Evolutionary conservation across 2,329 filamentous ascomycete species (phyloP).

Genomic region (Arthrobotrys sinensis): DNA sequence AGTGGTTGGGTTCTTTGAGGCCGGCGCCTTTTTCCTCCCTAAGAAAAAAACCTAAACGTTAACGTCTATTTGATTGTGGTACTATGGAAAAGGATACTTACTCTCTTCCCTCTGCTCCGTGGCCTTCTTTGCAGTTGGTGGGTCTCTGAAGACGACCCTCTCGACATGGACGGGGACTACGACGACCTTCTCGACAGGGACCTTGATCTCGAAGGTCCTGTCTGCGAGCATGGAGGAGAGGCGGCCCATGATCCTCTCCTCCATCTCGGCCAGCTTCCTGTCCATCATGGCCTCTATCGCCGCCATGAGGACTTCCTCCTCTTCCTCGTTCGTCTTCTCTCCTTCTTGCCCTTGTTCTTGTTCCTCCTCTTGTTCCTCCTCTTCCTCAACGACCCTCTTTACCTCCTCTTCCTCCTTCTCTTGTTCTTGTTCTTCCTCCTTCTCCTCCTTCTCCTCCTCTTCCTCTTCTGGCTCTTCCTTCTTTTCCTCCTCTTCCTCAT

Average conservation of each 20-base stretch:
- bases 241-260: constrained; percentile 3
- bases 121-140: neutral
- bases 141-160: neutral
- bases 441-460: constrained; percentile 62
- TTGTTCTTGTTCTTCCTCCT: constrained; percentile 37
- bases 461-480: constrained; percentile 60
- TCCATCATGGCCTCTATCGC: neutral
- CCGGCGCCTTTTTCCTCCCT: neutral
- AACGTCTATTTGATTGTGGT: neutral
- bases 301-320: constrained; percentile 16
- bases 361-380: neutral
- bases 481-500: constrained; percentile 65
- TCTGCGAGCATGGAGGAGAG: neutral
- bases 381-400: neutral
- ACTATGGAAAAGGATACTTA: neutral
- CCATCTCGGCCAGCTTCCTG: neutral
- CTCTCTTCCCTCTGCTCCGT: neutral
- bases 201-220: neutral
- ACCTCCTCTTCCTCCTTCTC: constrained; percentile 26
- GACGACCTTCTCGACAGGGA: neutral
- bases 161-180: neutral
- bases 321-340: neutral
- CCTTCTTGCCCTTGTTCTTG: neutral
- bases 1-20: neutral
- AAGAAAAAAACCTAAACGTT: neutral